Evolutionary conservation across 164 flowering plant genomes (phyloP).

Genomic region (Magnolia officinalis): DNA sequence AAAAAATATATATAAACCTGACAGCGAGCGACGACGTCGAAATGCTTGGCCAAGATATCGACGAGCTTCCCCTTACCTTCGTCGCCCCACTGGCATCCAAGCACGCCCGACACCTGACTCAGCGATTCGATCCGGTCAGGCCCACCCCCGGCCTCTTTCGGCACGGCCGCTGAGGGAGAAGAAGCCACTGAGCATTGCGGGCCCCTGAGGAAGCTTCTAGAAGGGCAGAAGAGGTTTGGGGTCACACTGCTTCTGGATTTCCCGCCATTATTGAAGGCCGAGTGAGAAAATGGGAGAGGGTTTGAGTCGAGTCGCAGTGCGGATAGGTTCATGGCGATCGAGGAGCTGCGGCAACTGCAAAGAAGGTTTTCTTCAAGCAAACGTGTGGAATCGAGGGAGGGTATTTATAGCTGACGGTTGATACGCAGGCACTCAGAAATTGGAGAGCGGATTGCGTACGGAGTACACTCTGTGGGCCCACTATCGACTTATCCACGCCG

Average conservation of each 20-base stretch:
- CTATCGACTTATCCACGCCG: too few relatives aligned
- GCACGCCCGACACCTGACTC: constrained; percentile 84
- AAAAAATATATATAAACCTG: constrained; percentile 40
- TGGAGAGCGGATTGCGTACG: too few relatives aligned
- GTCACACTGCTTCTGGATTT: neutral
- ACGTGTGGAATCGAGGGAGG: too few relatives aligned
- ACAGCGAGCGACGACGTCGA: constrained; percentile 93
- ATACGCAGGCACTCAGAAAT: too few relatives aligned
- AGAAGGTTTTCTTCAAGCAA: too few relatives aligned
- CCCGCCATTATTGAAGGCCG: constrained; percentile 11
- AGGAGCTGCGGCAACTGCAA: neutral
- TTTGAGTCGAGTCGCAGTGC: constrained; percentile 21
- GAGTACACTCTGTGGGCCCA: too few relatives aligned
- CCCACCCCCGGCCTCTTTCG: constrained; percentile 21
- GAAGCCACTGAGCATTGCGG: constrained; percentile 30
- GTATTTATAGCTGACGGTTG: too few relatives aligned
- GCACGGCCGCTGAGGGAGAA: constrained; percentile 23
- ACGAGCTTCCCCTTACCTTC: constrained; percentile 98
- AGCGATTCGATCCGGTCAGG: constrained; percentile 51
- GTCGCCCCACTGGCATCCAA: constrained; percentile 94
- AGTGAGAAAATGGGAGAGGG: constrained; percentile 9
- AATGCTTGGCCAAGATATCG: constrained; percentile 79
- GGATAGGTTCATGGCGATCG: constrained; percentile 20
- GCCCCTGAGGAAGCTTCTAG: constrained; percentile 3
- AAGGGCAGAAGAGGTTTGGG: neutral